These are phyloP conservation scores for Pythium plurisporium DNA, from an alignment of 352 stramenopile genomes.

Conservation along the genomic window DNA sequence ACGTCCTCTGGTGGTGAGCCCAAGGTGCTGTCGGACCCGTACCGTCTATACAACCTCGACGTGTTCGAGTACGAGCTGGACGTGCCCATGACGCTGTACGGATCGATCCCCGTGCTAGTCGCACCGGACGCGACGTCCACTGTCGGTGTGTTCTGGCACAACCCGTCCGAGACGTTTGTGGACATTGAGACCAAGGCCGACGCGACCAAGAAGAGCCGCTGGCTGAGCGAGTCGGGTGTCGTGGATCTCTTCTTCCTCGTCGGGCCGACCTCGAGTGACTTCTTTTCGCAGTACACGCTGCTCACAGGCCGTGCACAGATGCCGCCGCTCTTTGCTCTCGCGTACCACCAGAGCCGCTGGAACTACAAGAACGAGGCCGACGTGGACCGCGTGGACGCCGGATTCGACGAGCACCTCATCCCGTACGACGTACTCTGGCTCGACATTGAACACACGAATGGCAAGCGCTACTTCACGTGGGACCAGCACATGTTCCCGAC, in stretches of 20 bases:
- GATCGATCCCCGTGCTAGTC: constrained; percentile 73
- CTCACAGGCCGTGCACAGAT: constrained; percentile 91
- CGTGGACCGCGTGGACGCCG: constrained; percentile 83
- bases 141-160: constrained; percentile 98
- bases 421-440: constrained; percentile 99
- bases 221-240: constrained; percentile 94
- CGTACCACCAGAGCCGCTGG: constrained; percentile 99
- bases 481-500: constrained; percentile 95
- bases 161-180: constrained; percentile 98
- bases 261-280: constrained; percentile 71
- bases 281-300: constrained; percentile 91
- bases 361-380: constrained; percentile 99
- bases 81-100: constrained; percentile 98
- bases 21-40: constrained; percentile 88
- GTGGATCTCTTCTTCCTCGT: constrained; percentile 97
- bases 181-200: constrained; percentile 86
- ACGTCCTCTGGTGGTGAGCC: constrained; percentile 7
- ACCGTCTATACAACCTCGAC: constrained; percentile 99
- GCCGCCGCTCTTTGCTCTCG: constrained; percentile 95
- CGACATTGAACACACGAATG: constrained; percentile 99
- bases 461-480: constrained; percentile 98
- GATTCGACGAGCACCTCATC: constrained; percentile 96
- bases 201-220: constrained; percentile 79
- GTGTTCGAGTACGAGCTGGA: constrained; percentile 99
- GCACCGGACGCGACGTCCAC: constrained; percentile 68